These are phyloP conservation scores for Podospora australis DNA, from an alignment of 495 filamentous ascomycete species.

Conservation along the genomic window DNA sequence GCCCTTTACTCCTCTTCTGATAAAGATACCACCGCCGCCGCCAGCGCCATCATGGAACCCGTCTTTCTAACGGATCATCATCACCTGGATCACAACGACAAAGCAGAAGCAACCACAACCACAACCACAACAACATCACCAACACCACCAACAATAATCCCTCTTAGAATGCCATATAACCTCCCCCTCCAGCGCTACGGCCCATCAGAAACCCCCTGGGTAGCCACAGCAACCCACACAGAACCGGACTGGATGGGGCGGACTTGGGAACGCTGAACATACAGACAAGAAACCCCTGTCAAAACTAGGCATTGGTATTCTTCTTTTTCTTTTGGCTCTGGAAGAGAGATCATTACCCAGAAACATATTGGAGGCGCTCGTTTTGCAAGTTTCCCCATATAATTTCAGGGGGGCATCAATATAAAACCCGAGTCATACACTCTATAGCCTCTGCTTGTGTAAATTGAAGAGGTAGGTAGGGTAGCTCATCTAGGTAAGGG, in stretches of 20 bases:
- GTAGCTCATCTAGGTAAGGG: too few species aligned
- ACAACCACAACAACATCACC: not conserved
- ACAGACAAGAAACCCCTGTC: not conserved
- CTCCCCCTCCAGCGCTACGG: conserved; percentile 65
- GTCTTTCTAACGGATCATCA: conserved; percentile 59
- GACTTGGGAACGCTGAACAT: not conserved
- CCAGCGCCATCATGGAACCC: conserved; percentile 56
- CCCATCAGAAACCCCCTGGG: conserved; percentile 67
- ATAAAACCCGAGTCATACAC: too few species aligned
- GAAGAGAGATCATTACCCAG: not conserved
- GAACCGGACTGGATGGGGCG: conserved; percentile 65
- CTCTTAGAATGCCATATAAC: conserved; percentile 77
- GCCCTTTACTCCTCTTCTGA: too few species aligned
- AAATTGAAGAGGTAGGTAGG: too few species aligned
- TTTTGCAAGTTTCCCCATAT: too few species aligned
- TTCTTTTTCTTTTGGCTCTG: not conserved
- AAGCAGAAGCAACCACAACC: conserved; percentile 4
- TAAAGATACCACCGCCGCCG: too few species aligned
- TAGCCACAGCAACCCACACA: conserved; percentile 53
- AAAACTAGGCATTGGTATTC: not conserved
- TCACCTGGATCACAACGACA: not conserved
- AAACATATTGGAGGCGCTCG: too few species aligned
- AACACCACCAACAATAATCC: conserved; percentile 31
- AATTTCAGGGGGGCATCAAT: too few species aligned
- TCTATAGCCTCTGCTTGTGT: too few species aligned